phyloP scores from a whole-genome alignment of 257 asterid genomes.

The Eucommia ulmoides region DNA sequence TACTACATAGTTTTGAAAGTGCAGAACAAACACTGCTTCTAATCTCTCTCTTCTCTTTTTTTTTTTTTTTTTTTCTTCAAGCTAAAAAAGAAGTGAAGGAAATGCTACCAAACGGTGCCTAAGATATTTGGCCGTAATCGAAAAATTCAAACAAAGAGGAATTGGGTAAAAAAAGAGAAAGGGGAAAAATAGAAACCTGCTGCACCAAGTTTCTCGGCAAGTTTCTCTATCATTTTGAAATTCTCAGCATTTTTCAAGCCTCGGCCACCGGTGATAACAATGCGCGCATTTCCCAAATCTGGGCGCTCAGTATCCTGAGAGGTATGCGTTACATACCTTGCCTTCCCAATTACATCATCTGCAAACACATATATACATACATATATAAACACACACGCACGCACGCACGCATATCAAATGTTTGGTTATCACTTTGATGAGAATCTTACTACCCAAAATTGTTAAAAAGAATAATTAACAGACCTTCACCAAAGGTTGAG shows the following conservation, averaged over 20 bases:
- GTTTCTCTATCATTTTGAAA: slow-evolving; percentile 83
- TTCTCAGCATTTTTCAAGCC: slow-evolving; percentile 91
- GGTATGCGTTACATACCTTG: slow-evolving; percentile 55
- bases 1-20: too few relatives aligned
- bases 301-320: slow-evolving; percentile 85
- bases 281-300: slow-evolving; percentile 78
- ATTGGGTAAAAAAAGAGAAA: too few relatives aligned
- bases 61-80: too few relatives aligned
- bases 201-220: slow-evolving; percentile 96
- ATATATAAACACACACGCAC: not conserved
- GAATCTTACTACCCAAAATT: too few relatives aligned
- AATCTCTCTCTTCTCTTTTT: too few relatives aligned
- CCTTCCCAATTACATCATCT: slow-evolving; percentile 64
- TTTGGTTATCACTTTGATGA: too few relatives aligned
- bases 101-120: too few relatives aligned
- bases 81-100: too few relatives aligned
- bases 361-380: slow-evolving; percentile 5
- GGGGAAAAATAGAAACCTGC: slow-evolving; percentile 96
- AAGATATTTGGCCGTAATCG: slow-evolving; percentile 2
- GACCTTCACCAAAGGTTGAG: slow-evolving; percentile 65
- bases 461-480: slow-evolving; percentile 25
- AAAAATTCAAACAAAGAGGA: not conserved
- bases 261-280: slow-evolving; percentile 85
- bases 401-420: too few relatives aligned
- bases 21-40: too few relatives aligned